These are phyloP conservation scores for Graphilbum fragrans DNA, from an alignment of 2,329 filamentous ascomycete genomes.

Conservation along the genomic window DNA sequence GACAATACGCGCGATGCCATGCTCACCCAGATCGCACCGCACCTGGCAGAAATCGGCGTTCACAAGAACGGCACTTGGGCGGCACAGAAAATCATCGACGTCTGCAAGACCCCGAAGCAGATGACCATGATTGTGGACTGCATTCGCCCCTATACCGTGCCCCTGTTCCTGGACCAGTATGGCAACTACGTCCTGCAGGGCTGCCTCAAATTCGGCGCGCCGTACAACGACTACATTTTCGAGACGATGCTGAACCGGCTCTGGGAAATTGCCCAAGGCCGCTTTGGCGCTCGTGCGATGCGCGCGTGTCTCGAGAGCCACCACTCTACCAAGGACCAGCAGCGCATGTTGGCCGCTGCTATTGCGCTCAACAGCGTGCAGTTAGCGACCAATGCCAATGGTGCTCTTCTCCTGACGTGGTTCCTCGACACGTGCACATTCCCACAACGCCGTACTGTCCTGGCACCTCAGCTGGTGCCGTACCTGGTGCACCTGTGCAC, in stretches of 20 bases:
- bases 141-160: slow-evolving; percentile 74
- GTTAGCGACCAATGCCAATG: slow-evolving; percentile 90
- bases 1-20: slow-evolving; percentile 85
- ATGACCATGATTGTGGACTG: slow-evolving; percentile 77
- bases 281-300: slow-evolving; percentile 93
- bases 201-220: slow-evolving; percentile 80
- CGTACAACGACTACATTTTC: slow-evolving; percentile 94
- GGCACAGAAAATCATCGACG: slow-evolving; percentile 97
- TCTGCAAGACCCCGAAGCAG: slow-evolving; percentile 74
- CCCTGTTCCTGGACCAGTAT: slow-evolving; percentile 92
- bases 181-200: slow-evolving; percentile 98
- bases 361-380: slow-evolving; percentile 97
- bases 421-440: slow-evolving; percentile 97
- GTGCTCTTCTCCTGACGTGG: slow-evolving; percentile 88
- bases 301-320: slow-evolving; percentile 93
- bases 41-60: slow-evolving; percentile 90
- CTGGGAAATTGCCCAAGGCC: slow-evolving; percentile 86
- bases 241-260: slow-evolving; percentile 90
- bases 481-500: slow-evolving; percentile 93
- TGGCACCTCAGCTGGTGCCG: slow-evolving; percentile 84
- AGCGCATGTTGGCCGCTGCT: slow-evolving; percentile 83
- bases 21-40: slow-evolving; percentile 76
- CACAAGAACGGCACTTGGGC: slow-evolving; percentile 99
- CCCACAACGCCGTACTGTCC: slow-evolving; percentile 76
- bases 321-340: slow-evolving; percentile 87